phyloP scores from a whole-genome alignment of 306 rosid genomes.

The Ceratonia siliqua region DNA sequence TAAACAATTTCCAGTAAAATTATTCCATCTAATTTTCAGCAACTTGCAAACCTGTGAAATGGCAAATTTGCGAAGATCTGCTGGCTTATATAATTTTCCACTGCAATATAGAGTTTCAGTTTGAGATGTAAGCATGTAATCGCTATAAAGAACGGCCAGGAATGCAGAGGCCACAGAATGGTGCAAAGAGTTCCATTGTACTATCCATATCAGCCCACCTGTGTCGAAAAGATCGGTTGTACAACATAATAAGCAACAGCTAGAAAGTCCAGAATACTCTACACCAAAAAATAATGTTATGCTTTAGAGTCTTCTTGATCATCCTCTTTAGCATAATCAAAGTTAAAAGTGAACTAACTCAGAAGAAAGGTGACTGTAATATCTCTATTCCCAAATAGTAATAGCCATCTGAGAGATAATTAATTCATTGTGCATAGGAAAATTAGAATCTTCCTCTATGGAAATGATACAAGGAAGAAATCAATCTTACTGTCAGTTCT shows the following conservation, averaged over 20 bases:
- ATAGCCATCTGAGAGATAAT: neutral
- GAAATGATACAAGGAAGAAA: conserved; percentile 26
- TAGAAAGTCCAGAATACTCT: neutral
- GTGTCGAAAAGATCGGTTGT: conserved; percentile 17
- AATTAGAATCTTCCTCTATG: neutral
- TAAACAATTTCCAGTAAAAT: neutral
- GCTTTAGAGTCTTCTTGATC: neutral
- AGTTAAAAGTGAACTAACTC: neutral
- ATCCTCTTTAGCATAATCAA: neutral
- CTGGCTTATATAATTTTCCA: conserved; percentile 48
- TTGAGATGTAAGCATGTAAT: conserved; percentile 63
- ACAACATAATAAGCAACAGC: neutral
- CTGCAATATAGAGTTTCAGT: conserved; percentile 55
- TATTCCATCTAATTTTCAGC: neutral
- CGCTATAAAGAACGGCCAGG: conserved; percentile 65
- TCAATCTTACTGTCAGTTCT: conserved; percentile 55
- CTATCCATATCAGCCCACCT: conserved; percentile 74
- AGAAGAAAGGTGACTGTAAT: neutral
- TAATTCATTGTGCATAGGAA: neutral
- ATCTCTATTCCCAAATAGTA: neutral
- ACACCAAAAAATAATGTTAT: neutral
- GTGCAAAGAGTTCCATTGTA: conserved; percentile 56
- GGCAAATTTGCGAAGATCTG: conserved; percentile 63
- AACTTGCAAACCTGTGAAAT: conserved; percentile 56
- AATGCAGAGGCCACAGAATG: conserved; percentile 68